These are phyloP conservation scores for Plasmodiophora brassicae DNA, from an alignment of 208 protist species.

Conservation along the genomic window DNA sequence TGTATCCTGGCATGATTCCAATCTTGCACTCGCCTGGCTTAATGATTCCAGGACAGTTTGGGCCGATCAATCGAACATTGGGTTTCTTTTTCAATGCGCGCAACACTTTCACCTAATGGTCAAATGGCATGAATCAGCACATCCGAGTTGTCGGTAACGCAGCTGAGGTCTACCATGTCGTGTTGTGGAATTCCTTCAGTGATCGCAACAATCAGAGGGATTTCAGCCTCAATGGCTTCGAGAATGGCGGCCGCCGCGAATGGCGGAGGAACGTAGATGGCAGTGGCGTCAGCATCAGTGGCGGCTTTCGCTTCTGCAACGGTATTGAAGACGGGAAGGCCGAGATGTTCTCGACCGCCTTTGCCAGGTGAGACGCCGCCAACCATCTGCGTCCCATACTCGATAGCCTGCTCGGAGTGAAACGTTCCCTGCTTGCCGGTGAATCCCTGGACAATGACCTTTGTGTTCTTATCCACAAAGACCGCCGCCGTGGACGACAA, in stretches of 20 bases:
- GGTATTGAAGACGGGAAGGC: constrained; percentile 85
- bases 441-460: constrained; percentile 96
- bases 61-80: constrained; percentile 81
- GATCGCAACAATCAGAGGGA: constrained; percentile 93
- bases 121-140: background rate
- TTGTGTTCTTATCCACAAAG: constrained; percentile 82
- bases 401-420: constrained; percentile 90
- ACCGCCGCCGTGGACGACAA: constrained; percentile 37
- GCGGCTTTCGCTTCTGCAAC: constrained; percentile 71
- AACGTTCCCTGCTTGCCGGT: constrained; percentile 96
- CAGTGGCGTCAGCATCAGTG: constrained; percentile 84
- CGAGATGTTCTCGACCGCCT: constrained; percentile 89
- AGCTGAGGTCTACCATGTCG: constrained; percentile 69
- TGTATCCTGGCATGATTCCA: constrained; percentile 99
- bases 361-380: constrained; percentile 92
- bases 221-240: constrained; percentile 91
- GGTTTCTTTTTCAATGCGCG: background rate
- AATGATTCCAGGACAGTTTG: constrained; percentile 90
- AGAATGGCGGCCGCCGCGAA: constrained; percentile 85
- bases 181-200: constrained; percentile 97
- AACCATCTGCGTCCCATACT: constrained; percentile 96
- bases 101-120: constrained; percentile 57
- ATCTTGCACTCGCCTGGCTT: constrained; percentile 97
- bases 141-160: constrained; percentile 11
- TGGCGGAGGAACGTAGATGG: constrained; percentile 95